Base-by-base conservation (phyloP, 768 basidiomycete species). In the Lanmaoa pseudosensibilis region DNA sequence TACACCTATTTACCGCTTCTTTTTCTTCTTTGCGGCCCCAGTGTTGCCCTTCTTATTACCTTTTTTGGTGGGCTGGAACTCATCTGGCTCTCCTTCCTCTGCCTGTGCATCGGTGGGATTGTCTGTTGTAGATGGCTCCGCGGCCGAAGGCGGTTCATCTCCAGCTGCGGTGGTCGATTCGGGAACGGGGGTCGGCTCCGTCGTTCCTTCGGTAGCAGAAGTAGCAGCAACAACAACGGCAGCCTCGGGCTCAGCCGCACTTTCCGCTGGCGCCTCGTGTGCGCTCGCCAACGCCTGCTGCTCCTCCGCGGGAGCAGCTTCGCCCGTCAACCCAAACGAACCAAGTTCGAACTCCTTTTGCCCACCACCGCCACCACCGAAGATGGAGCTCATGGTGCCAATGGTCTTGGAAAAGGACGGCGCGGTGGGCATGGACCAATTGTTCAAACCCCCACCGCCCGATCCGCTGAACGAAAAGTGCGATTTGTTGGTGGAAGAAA, bases 121-220 rank as follows among this genome's bases (percentile, higher is more conserved):
- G 0, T 64, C 62, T 13, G 62, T 61, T 39, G 57, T 11, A 12
- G 55, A 48, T 38, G 4, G 43, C 7, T 63, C 64, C 33, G 40
- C 44, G 40, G 48, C 7, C 18, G 39, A 50, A 34, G 32, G 12
- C 1, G 27, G 38, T 41, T 60, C 57, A 1, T 40, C 50, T 38
- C 18, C 16, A 2, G 11, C 11, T 25, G 9, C 27, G 13, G 33
- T 3, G 5, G 25, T 5, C 49, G 10, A 9, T 27, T 19, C 13
- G 34, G 34, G 15, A 27, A 44, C 16, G 15, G 25, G 19, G 3
- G 2, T 9, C 15, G 27, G 9, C n/a, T 49, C 60, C 36, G 27
- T 3, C 10, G 4, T 3, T 10, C 0, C 46, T 3, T 45, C 41
- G 10, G 21, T 0, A 5, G 33, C n/a, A 8, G 38, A 10, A 16